Base-by-base conservation (phyloP, 768 basidiomycete genomes). In the Sarcomyxa edulis region DNA sequence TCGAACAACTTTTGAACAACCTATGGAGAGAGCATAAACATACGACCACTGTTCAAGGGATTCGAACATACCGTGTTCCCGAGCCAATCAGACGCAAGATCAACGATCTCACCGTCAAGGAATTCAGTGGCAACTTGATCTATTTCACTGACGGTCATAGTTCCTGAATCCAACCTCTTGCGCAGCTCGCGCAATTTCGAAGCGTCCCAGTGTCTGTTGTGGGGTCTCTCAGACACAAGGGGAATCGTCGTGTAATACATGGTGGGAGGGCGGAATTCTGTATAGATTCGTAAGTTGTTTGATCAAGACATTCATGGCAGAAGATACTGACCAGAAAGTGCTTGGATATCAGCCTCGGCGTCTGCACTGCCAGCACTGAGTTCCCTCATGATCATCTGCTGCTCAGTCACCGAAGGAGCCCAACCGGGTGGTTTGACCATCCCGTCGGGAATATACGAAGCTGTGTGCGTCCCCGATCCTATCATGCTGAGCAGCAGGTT, bases 241-340 rank as follows among this genome's bases (percentile, higher is more conserved):
- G 96, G 96, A 41, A 99, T 96, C 22, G 88, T 84, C 15, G 93
- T 91, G 62, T 97, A 98, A 62, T 99, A 99, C 74, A 90, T 91
- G 5, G 83, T 89, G 7, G 92, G 90, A 32, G 88, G 86, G 12
- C 94, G 82, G 63, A 92, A 86, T 35, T 94, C 94, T 94, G 60
- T 7, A 25, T 14, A 74, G 67, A 66, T 14, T 33, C 12, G 34
- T 44, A 32, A 50, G 36, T 32, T 18, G 24, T 24, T 32, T 35
- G 34, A 10, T 24, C 14, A 36, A 41, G 18, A n/a, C 34, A 11
- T n/a, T 22, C 3, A 16, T 9, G 38, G 32, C 12, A 26, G 7
- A 29, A 26, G 25, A n/a, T 33, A 69, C 84, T 52, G 48, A 94
- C 95, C 89, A 40, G 89, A 77, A 43, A 97, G 78, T 19, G 85